A percentile compares a stretch with the other conserved stretches of the same genome.
Evolutionary conservation across 1,139 yeast genomes (phyloP).

Genomic region (Waltiozyma sp.): DNA sequence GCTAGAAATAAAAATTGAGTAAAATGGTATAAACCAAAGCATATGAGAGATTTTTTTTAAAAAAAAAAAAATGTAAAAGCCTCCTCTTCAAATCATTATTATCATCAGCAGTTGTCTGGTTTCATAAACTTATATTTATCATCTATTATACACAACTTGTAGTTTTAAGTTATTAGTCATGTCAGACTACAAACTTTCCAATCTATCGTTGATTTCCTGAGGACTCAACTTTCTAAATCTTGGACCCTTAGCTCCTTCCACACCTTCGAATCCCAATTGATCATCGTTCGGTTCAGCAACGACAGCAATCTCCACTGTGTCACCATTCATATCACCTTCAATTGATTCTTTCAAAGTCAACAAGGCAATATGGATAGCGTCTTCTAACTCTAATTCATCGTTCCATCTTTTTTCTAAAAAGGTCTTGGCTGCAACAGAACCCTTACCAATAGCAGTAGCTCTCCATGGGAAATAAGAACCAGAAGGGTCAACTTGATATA

Average conservation of each 20-base stretch:
- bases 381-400: conserved; percentile 91
- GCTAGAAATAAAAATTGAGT: too few relatives aligned
- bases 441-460: conserved; percentile 97
- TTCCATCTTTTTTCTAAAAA: conserved; percentile 97
- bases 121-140: too few relatives aligned
- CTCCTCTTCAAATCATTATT: too few relatives aligned
- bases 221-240: conserved; percentile 75
- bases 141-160: too few relatives aligned
- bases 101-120: too few relatives aligned
- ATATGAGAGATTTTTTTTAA: too few relatives aligned
- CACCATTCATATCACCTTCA: conserved; percentile 97
- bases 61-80: too few relatives aligned
- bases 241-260: conserved; percentile 68
- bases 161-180: too few relatives aligned
- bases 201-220: conserved; percentile 90
- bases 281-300: conserved; percentile 80
- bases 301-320: conserved; percentile 86
- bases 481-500: conserved; percentile 96
- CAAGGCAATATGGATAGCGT: conserved; percentile 93
- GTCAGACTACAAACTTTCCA: conserved; percentile 61
- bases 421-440: conserved; percentile 89
- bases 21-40: too few relatives aligned
- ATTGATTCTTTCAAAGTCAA: conserved; percentile 91
- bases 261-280: conserved; percentile 77
- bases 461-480: conserved; percentile 99